Conservation (phyloP, 179 eudicot species). For the Patellifolia procumbens region DNA sequence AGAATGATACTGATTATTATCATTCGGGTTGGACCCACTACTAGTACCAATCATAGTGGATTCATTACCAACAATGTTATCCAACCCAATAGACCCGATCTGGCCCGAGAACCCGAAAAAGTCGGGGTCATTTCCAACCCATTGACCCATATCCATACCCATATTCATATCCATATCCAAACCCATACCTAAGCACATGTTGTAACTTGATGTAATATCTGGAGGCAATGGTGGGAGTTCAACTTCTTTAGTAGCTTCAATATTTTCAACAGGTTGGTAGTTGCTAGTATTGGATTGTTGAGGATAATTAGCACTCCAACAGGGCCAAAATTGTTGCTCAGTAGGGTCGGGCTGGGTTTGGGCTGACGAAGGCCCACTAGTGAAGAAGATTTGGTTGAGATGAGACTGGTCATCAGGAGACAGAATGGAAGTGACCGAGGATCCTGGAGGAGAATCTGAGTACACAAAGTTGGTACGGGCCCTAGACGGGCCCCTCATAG, state of each 20-base stretch:
- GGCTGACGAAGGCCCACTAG: constrained; percentile 28
- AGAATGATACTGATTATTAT: constrained; percentile 20
- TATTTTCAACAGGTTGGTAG: neutral
- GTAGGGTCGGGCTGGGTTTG: constrained; percentile 18
- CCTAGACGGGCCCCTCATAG: constrained; percentile 53
- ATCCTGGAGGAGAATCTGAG: constrained; percentile 55
- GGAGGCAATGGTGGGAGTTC: constrained; percentile 43
- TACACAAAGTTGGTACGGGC: constrained; percentile 65
- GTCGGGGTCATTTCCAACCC: constrained; percentile 28
- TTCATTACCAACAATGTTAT: constrained; percentile 16
- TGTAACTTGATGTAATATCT: constrained; percentile 37
- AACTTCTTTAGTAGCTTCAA: constrained; percentile 24
- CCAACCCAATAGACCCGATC: constrained; percentile 30
- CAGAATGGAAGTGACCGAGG: constrained; percentile 53
- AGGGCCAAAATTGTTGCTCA: constrained; percentile 30
- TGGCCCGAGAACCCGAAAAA: constrained; percentile 24
- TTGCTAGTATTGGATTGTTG: constrained; percentile 22
- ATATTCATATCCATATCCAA: constrained; percentile 9
- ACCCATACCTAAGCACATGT: constrained; percentile 25
- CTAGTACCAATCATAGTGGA: constrained; percentile 18
- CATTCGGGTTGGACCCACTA: constrained; percentile 29
- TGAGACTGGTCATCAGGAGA: constrained; percentile 49
- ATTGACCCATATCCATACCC: constrained; percentile 25
- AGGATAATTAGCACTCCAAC: constrained; percentile 14
- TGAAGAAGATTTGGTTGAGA: constrained; percentile 29